phyloP scores from a whole-genome alignment of 306 rosid genomes.

The Luffa aegyptiaca region DNA sequence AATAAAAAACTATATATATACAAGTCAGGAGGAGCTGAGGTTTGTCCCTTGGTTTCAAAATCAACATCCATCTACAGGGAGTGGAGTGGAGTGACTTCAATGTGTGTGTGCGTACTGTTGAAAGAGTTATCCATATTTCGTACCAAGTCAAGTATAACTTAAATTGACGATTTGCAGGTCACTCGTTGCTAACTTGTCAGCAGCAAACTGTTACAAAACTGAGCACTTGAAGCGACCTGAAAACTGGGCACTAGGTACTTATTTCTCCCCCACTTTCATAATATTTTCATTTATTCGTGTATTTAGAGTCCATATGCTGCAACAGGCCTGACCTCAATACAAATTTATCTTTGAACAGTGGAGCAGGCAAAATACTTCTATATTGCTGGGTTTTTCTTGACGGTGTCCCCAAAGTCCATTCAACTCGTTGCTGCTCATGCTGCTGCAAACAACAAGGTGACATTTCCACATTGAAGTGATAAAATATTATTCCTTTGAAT shows the following conservation, averaged over 20 bases:
- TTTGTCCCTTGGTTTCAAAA: neutral
- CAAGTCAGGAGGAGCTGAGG: neutral
- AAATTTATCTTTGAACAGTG: slow-evolving; percentile 34
- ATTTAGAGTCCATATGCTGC: neutral
- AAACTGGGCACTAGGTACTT: slow-evolving; percentile 83
- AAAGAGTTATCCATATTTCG: neutral
- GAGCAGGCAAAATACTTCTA: slow-evolving; percentile 85
- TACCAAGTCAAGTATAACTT: neutral
- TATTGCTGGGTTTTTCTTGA: slow-evolving; percentile 94
- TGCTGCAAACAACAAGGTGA: slow-evolving; percentile 71
- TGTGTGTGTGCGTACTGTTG: neutral
- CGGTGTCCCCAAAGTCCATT: slow-evolving; percentile 90
- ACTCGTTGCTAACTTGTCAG: slow-evolving; percentile 87
- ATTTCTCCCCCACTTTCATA: neutral
- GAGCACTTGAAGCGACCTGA: slow-evolving; percentile 82
- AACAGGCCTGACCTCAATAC: neutral
- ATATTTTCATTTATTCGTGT: neutral
- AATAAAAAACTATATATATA: neutral
- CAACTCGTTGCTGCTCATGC: slow-evolving; percentile 91
- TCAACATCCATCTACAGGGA: neutral
- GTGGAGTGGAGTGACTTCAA: neutral
- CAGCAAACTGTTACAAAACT: slow-evolving; percentile 88
- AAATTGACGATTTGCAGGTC: slow-evolving; percentile 40
- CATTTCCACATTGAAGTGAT: neutral
- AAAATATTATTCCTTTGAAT: neutral